Evolutionary conservation across 371 early-diverging fungal species (phyloP), one percentile per base, ranked within the genome.

Genomic region (Actinomortierella ambigua): DNA sequence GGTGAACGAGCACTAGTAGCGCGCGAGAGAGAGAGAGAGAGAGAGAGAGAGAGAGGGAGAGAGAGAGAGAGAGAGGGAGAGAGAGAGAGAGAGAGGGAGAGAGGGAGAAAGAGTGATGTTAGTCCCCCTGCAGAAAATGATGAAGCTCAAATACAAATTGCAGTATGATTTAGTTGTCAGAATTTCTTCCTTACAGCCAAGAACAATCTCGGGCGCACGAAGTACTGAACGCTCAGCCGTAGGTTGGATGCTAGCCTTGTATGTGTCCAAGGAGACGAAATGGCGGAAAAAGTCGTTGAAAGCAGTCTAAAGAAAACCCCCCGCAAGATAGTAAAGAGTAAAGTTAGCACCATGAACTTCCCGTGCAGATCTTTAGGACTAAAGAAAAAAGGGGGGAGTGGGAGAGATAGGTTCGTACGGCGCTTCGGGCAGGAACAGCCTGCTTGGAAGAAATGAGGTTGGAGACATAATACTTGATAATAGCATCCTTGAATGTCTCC

Each of bases 151-250:
- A 8, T 28, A 14, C 11, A 59, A 50, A 46, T 48, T 64, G 56
- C 14, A 69, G 53, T 55, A 77, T 54, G 65, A 34, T 6, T 6
- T 34, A 34, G 11, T 34, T 34, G 63, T 54, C 28, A 47, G 13
- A 6, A 26, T 15, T 42, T 23, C 17, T 39, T 18, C 6, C 63
- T 62, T 77, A 87, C 90, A 79, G 65, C 78, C 80, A 50, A 95
- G 82, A 15, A 89, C 90, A 56, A 90, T 78, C 65, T 96, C 97
- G 17, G 97, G 96, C 5, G 95, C 90, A 49, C 96, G 86, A 56
- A 97, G 83, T 68, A 95, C 82, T 73, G 93, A 84, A 54, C 90
- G 89, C 47, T 94, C 90, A 55, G 82, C 61, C 13, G 77, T 83
- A 22, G 84, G 90, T 22, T 80, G 81, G 57, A 84, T 76, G 22